These are phyloP conservation scores for Platanthera zijinensis DNA, from an alignment of 106 monocot species.

Conservation along the genomic window DNA sequence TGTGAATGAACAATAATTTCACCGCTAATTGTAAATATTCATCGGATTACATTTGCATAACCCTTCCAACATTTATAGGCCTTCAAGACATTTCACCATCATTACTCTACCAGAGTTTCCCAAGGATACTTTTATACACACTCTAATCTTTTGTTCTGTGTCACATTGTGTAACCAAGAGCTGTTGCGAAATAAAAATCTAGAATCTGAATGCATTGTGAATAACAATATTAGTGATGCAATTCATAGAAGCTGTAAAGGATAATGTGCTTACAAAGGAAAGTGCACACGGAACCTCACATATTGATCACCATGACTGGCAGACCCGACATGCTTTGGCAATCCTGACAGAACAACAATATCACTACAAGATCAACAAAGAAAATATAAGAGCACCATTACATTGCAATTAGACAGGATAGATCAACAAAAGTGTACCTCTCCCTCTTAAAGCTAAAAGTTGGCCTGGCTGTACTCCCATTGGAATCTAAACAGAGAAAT, in stretches of 20 bases:
- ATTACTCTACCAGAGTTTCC: too few relatives aligned
- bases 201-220: neutral
- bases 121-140: too few relatives aligned
- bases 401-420: neutral
- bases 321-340: conserved; percentile 56
- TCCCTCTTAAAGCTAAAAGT: conserved; percentile 54
- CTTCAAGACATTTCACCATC: too few relatives aligned
- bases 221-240: neutral
- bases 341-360: conserved; percentile 33
- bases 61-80: too few relatives aligned
- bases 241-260: neutral
- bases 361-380: neutral
- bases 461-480: conserved; percentile 72
- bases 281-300: conserved; percentile 67
- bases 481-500: conserved; percentile 59
- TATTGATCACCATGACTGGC: conserved; percentile 69
- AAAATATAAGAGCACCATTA: neutral
- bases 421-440: conserved; percentile 35
- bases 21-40: too few relatives aligned
- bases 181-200: neutral
- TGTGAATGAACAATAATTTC: too few relatives aligned
- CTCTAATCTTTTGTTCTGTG: too few relatives aligned
- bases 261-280: conserved; percentile 57
- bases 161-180: neutral
- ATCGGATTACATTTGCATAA: too few relatives aligned